Evolutionary conservation across 345 rosid species (phyloP).

Genomic region (Trapa incisa): DNA sequence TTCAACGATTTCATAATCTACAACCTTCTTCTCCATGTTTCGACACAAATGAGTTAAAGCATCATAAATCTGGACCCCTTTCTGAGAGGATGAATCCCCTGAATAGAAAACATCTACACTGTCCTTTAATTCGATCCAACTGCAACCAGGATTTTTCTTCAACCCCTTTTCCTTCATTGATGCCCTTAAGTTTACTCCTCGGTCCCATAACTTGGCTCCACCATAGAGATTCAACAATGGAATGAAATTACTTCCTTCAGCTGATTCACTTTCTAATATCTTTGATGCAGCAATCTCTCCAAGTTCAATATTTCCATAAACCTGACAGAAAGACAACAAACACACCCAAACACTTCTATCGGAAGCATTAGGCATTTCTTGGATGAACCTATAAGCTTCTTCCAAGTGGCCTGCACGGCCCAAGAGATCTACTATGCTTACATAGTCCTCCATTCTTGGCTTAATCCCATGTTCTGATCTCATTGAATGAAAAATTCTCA

Average conservation of each 20-base stretch:
- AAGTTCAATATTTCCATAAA: slow-evolving; percentile 41
- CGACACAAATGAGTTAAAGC: slow-evolving; percentile 24
- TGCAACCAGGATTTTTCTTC: slow-evolving; percentile 70
- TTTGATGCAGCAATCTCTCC: slow-evolving; percentile 53
- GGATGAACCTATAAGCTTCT: slow-evolving; percentile 46
- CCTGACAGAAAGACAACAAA: slow-evolving; percentile 48
- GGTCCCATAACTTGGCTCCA: slow-evolving; percentile 48
- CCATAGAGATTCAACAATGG: slow-evolving; percentile 57
- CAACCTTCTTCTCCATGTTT: slow-evolving; percentile 26
- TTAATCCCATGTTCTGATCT: slow-evolving; percentile 30
- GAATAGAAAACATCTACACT: slow-evolving; percentile 41
- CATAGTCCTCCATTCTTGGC: slow-evolving; percentile 56
- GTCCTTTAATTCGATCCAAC: slow-evolving; percentile 57
- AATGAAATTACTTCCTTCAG: slow-evolving; percentile 45
- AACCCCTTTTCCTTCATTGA: slow-evolving; percentile 52
- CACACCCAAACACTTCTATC: slow-evolving; percentile 65
- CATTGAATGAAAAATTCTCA: slow-evolving; percentile 40
- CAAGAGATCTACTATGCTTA: slow-evolving; percentile 59
- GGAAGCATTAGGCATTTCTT: slow-evolving; percentile 40
- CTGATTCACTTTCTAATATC: slow-evolving; percentile 42
- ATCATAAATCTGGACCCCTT: slow-evolving; percentile 29
- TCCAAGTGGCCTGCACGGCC: slow-evolving; percentile 58
- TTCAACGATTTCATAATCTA: slow-evolving; percentile 11
- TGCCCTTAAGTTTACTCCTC: slow-evolving; percentile 36
- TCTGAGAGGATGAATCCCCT: slow-evolving; percentile 37